A percentile compares a stretch with the other conserved stretches of the same genome.
These are phyloP conservation scores for Calycina marina DNA, from an alignment of 2,329 filamentous ascomycete genomes.

Conservation along the genomic window DNA sequence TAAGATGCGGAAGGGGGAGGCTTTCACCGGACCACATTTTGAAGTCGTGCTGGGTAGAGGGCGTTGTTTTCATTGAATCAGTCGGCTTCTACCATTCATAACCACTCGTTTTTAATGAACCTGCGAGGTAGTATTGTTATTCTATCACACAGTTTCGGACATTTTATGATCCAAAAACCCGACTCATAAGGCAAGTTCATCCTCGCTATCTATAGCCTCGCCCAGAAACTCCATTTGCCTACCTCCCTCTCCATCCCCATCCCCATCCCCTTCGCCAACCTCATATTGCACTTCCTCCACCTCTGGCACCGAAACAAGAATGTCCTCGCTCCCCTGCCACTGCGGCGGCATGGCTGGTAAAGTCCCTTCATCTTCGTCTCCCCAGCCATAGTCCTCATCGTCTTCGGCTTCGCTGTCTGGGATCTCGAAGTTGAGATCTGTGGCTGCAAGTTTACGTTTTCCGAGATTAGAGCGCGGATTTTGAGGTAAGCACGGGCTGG, in stretches of 20 bases:
- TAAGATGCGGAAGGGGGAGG: too few relatives aligned
- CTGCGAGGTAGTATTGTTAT: too few relatives aligned
- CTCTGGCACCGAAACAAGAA: constrained; percentile 28
- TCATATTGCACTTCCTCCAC: constrained; percentile 11
- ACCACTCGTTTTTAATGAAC: too few relatives aligned
- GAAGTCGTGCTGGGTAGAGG: too few relatives aligned
- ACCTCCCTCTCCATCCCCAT: constrained; percentile 7
- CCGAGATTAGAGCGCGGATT: too few relatives aligned
- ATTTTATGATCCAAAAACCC: too few relatives aligned
- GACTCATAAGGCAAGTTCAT: neutral
- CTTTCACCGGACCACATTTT: too few relatives aligned
- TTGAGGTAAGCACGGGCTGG: constrained; percentile 26
- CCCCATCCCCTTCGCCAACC: constrained; percentile 7
- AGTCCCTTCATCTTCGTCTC: constrained; percentile 47
- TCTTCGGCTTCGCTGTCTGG: constrained; percentile 43
- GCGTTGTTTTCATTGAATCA: too few relatives aligned
- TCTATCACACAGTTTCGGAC: too few relatives aligned
- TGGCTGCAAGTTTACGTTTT: constrained; percentile 51
- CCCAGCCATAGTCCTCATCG: constrained; percentile 62
- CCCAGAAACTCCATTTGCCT: neutral
- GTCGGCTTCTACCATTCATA: too few relatives aligned
- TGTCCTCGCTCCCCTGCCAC: constrained; percentile 53
- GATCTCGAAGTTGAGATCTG: constrained; percentile 41
- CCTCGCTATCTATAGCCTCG: neutral
- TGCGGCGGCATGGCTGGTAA: constrained; percentile 46